Evolutionary conservation across 2,329 filamentous ascomycete species (phyloP), one percentile per base, ranked within the genome.

Genomic region (Ceratocystis ficicola): DNA sequence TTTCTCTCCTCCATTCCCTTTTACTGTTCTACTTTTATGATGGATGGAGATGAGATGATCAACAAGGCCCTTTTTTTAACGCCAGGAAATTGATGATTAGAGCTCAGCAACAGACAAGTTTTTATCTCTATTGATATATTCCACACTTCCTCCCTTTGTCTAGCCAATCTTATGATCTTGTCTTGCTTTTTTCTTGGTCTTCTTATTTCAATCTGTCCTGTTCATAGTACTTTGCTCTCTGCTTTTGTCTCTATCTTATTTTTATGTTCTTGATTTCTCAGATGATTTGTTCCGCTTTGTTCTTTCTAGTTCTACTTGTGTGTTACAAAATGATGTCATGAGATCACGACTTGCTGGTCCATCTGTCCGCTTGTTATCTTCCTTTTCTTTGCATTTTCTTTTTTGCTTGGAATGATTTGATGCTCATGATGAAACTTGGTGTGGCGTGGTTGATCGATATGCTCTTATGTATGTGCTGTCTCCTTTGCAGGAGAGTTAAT

Each of bases 211-310:
- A 20, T 22, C 17, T 4, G 25, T 52, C 20, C n/a, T 59, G 55
- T 59, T 59, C 55, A 59, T 59, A 59, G 55, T 59, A 59, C 48
- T 36, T 30, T 63, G 25, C 15, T 63, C 28, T 63, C 12, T 63
- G 28, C 60, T 63, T 52, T 8, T 63, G 2, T 32, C 44, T 50
- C 44, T 22, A 48, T 48, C 20, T 48, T 22, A 28, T 28, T 41
- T 41, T 3, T 41, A 41, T 41, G 36, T 41, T 41, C 36, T 41
- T 41, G 36, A 12, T 41, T 41, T 41, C 36, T 41, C 12, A 1
- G 3, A 41, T 41, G 10, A 41, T 41, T 41, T 4, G 60, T 30
- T 25, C 10, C 28, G 48, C 5, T 52, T 52, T 52, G 8, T 25
- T 20, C 48, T 28, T 52, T 52, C 15, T 52, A 25, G 10, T 25